phyloP scores from a whole-genome alignment of 345 rosid genomes.

The Syzygium aqueum region DNA sequence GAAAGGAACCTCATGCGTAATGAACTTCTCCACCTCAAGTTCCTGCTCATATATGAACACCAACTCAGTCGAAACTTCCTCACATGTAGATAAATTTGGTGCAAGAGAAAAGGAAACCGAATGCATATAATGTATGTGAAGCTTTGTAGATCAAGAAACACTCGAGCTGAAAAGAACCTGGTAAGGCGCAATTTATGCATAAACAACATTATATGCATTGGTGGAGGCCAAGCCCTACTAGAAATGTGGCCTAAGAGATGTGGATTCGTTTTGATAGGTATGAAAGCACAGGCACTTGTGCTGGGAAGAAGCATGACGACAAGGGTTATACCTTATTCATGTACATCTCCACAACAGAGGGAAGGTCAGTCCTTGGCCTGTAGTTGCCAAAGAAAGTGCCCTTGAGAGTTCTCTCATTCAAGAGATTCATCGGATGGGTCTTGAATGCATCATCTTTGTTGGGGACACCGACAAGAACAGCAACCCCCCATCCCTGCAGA shows the following conservation, averaged over 20 bases:
- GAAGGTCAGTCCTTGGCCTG: constrained; percentile 43
- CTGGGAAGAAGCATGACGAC: not conserved
- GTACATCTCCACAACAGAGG: constrained; percentile 37
- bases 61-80: not conserved
- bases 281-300: not conserved
- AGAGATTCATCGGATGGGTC: constrained; percentile 34
- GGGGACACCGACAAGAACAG: constrained; percentile 42
- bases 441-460: constrained; percentile 40
- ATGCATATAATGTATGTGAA: not conserved
- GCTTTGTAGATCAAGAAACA: not conserved
- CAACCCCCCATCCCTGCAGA: constrained; percentile 49
- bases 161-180: not conserved
- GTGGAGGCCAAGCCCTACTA: not conserved
- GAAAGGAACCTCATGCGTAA: constrained; percentile 27
- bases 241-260: not conserved
- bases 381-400: constrained; percentile 57
- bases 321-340: constrained; percentile 31
- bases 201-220: not conserved
- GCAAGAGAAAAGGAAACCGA: not conserved
- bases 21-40: constrained; percentile 33
- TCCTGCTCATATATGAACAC: constrained; percentile 9
- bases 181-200: not conserved
- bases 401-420: constrained; percentile 39
- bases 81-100: not conserved
- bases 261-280: not conserved